Conservation (phyloP, 768 basidiomycete genomes). For the Lactarius tabidus region DNA sequence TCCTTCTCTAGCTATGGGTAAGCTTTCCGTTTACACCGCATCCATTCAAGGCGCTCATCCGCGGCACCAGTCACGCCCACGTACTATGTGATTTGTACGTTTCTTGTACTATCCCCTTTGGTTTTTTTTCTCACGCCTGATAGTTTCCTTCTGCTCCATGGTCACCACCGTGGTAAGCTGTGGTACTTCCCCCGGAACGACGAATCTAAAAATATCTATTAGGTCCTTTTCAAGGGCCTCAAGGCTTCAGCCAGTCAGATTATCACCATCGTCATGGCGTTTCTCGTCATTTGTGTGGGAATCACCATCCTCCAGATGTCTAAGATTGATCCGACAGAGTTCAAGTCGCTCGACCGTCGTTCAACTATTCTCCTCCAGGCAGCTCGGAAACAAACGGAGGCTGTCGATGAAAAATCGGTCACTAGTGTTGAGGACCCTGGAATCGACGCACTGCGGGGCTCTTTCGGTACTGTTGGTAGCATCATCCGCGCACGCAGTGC, state of each 20-base stretch:
- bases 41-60: slow-evolving; percentile 28
- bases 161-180: slow-evolving; percentile 70
- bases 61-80: slow-evolving; percentile 66
- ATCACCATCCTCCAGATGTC: slow-evolving; percentile 96
- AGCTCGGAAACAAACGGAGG: slow-evolving; percentile 66
- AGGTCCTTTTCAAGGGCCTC: slow-evolving; percentile 90
- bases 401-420: slow-evolving; percentile 58
- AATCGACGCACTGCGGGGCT: slow-evolving; percentile 86
- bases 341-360: slow-evolving; percentile 78
- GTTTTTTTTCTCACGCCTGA: slow-evolving; percentile 15
- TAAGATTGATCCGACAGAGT: slow-evolving; percentile 81
- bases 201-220: slow-evolving; percentile 1
- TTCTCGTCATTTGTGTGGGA: slow-evolving; percentile 86
- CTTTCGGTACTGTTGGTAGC: slow-evolving; percentile 87
- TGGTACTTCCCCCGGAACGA: not conserved
- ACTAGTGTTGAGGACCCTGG: slow-evolving; percentile 82
- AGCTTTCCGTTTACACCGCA: slow-evolving; percentile 29
- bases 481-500: slow-evolving; percentile 53
- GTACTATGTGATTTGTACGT: slow-evolving; percentile 79
- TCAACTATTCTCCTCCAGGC: slow-evolving; percentile 90
- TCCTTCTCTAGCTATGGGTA: slow-evolving; percentile 57
- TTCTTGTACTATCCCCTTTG: not conserved
- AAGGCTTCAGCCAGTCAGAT: slow-evolving; percentile 72
- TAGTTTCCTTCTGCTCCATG: slow-evolving; percentile 83
- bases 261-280: slow-evolving; percentile 87